phyloP scores from a whole-genome alignment of 2,329 filamentous ascomycete species.

The Volutella citrinella region DNA sequence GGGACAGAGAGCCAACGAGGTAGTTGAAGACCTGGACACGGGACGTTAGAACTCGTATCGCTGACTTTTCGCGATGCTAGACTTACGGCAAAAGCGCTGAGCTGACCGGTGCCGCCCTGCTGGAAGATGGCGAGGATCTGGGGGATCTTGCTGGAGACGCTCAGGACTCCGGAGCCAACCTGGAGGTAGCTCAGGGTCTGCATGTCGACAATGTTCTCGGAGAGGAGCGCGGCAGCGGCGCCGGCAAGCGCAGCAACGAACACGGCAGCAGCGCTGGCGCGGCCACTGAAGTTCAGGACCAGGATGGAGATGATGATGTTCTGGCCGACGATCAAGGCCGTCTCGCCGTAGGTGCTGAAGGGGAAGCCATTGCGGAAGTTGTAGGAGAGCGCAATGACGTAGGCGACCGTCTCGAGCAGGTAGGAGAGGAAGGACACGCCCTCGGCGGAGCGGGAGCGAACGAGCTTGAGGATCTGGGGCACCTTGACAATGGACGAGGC shows the following conservation, averaged over 20 bases:
- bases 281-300: conserved; percentile 79
- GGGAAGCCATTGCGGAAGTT: conserved; percentile 88
- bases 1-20: conserved; percentile 83
- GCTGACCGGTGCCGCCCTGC: conserved; percentile 86
- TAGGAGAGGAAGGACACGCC: conserved; percentile 90
- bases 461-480: conserved; percentile 91
- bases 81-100: conserved; percentile 93
- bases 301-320: conserved; percentile 86
- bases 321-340: conserved; percentile 85
- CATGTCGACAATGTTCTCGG: conserved; percentile 60
- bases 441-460: conserved; percentile 73
- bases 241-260: conserved; percentile 76
- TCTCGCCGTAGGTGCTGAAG: conserved; percentile 96
- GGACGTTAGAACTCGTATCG: conserved; percentile 2
- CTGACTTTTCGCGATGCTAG: accelerated
- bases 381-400: conserved; percentile 89
- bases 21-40: conserved; percentile 87
- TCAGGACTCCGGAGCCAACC: conserved; percentile 76
- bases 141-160: conserved; percentile 87
- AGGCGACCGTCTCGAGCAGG: conserved; percentile 83
- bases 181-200: conserved; percentile 72
- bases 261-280: conserved; percentile 63
- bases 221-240: conserved; percentile 68
- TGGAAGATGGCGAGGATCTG: conserved; percentile 86
- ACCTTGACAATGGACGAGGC: conserved; percentile 93